Base-by-base conservation (phyloP, 305 asterid genomes). In the Solanum hybrid region DNA sequence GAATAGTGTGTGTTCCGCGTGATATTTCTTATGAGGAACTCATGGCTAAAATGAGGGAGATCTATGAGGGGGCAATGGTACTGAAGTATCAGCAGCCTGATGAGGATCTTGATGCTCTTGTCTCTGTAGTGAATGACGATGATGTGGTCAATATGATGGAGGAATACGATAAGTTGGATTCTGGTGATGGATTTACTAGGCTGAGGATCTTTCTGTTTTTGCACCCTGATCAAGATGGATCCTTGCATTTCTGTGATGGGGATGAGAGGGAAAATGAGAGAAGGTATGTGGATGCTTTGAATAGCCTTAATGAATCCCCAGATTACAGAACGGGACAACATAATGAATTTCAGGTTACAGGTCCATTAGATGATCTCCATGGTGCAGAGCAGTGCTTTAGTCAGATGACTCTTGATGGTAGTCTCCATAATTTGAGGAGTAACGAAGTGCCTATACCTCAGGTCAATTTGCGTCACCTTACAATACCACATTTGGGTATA, bases 141-240 rank as follows among this genome's bases (percentile, higher is more conserved):
- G 99, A 97, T 90, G 99, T 97, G 92, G 92, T 94, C 14, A 97
- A 96, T 93, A 97, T 97, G 99, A 95, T 97, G 98, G 99, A 97
- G 94, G 99, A 97, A 93, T 95, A 97, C 17, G 99, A 95, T 88
- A 97, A 97, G 93, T 91, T 96, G 93, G 98, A 98, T 22, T 92
- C 95, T 0, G 93, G 95, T 10, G 98, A 95, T 75, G 99, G 98
- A 78, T 96, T 96, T 73, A 96, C 98, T 88, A 94, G 98, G 95
- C 93, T 97, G 85, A 93, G 99, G 94, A 93, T 97, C 81, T 97
- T 97, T 75, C 85, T 97, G 90, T 95, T 96, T 89, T 91, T 95
- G 1, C 91, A 90, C 87, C 51, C 91, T 82, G 99, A 95, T 89
- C 98, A 95, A 88, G 98, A 97, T 90, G 95, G 94, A 15, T 92